A percentile compares a stretch with the other conserved stretches of the same genome.
Evolutionary conservation across 23 red algal species (phyloP).

Genomic region (Gracilariopsis chorda): DNA sequence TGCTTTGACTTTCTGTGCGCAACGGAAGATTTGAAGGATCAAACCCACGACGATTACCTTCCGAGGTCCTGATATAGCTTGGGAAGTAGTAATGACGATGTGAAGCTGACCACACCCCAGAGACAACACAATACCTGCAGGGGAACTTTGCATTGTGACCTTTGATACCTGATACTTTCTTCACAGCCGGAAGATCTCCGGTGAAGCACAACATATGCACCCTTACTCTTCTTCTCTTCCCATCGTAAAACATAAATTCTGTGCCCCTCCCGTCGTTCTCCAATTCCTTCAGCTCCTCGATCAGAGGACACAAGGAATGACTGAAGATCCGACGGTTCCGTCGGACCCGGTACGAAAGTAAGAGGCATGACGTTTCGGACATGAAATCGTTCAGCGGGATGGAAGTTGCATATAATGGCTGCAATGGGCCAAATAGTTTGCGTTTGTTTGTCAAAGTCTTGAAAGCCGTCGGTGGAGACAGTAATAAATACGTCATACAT

Average conservation of each 20-base stretch:
- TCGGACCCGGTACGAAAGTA: no score
- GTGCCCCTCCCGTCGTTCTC: not conserved
- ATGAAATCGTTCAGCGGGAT: not conserved
- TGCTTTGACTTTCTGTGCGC: not conserved
- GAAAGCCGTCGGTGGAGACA: not conserved
- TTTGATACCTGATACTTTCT: not conserved
- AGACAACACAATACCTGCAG: not conserved
- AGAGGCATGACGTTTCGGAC: not conserved
- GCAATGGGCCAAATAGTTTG: not conserved
- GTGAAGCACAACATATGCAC: conserved; percentile 1
- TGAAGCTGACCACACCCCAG: not conserved
- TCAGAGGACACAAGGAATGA: not conserved
- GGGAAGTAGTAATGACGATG: not conserved
- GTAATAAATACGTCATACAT: not conserved
- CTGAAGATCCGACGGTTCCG: not conserved
- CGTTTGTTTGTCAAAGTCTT: not conserved
- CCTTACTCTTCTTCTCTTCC: not conserved
- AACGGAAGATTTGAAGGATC: not conserved
- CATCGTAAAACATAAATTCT: not conserved
- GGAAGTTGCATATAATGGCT: not conserved
- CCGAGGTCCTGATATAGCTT: not conserved
- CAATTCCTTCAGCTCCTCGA: not conserved
- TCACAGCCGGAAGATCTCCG: not conserved
- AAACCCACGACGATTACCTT: not conserved
- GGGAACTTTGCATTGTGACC: not conserved